Evolutionary conservation across 306 rosid species (phyloP), one percentile per base, ranked within the genome.

Genomic region (Arachis stenosperma): DNA sequence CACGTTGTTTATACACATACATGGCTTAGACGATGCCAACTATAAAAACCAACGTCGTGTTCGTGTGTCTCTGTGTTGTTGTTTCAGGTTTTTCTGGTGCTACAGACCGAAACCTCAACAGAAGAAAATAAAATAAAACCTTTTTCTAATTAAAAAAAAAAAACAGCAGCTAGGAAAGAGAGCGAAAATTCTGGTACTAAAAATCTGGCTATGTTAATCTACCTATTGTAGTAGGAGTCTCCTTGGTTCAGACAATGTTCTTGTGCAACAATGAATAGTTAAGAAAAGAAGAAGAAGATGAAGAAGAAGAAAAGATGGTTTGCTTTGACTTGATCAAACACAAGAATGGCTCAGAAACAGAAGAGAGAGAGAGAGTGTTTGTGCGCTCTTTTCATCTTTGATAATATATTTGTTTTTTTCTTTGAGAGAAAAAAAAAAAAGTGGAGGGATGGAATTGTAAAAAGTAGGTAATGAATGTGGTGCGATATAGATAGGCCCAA

Each of bases 261-360:
- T 71, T 17, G n/a, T 0, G 6, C 39, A 22, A 22, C 27, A 22
- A 22, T 22, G 27, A 22, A 22, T 22, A 22, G 27, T 33, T 33
- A 33, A 33, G 4, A 33, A 33, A 2, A 33, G 37, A 33, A 33
- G 37, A 4, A 33, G 37, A 14, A 39, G 66, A 40, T 42, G 27
- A 57, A 36, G 15, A 58, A 41, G 15, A 59, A 22, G 40, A 4
- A 15, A 53, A 60, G 11, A 0, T 1, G 12, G 7, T 82, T 57
- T 41, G 70, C 78, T 82, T 81, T 83, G 88, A 85, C 83, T 76
- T 57, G 74, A 77, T 78, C 65, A 62, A 77, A 43, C 70, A 29
- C 61, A 11, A 47, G 60, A 62, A 73, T 22, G 71, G 52, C 33
- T 47, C 42, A 74, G 55, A 79, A 12, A 17, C 6, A 48, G 15